Conservation (phyloP, 768 basidiomycete species). For the Dacryopinax spathularia region DNA sequence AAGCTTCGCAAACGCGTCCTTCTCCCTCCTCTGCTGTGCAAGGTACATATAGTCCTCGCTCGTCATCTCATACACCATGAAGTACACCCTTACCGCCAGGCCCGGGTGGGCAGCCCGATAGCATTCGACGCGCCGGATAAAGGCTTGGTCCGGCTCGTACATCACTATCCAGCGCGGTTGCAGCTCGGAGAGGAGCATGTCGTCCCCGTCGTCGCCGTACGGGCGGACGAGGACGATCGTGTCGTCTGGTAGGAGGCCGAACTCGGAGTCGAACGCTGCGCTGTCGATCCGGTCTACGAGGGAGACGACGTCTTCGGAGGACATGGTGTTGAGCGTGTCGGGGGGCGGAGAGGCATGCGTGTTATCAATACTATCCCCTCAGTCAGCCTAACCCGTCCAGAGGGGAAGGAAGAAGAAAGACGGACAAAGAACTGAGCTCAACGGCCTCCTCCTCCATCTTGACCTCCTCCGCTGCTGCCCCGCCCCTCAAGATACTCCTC, state of each 20-base stretch:
- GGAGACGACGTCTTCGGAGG: not conserved
- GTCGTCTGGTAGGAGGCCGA: constrained; percentile 63
- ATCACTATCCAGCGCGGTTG: constrained; percentile 86
- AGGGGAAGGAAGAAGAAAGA: constrained; percentile 4
- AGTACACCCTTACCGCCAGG: constrained; percentile 75
- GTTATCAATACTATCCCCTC: not conserved
- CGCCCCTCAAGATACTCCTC: not conserved
- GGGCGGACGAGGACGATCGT: constrained; percentile 74
- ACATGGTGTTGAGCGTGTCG: not conserved
- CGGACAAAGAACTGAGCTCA: constrained; percentile 36
- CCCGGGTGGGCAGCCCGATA: constrained; percentile 77
- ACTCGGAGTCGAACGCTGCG: constrained; percentile 52
- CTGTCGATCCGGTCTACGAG: not conserved
- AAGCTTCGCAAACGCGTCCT: constrained; percentile 80
- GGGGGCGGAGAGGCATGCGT: not conserved
- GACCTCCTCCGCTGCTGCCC: constrained; percentile 3
- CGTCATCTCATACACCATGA: constrained; percentile 86
- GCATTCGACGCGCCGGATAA: constrained; percentile 81
- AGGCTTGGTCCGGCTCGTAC: constrained; percentile 90
- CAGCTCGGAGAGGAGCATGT: constrained; percentile 71
- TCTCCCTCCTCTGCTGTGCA: constrained; percentile 74
- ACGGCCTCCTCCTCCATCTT: constrained; percentile 14
- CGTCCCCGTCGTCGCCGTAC: constrained; percentile 87
- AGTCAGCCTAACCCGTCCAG: not conserved
- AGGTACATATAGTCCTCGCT: constrained; percentile 95